Conservation (phyloP, 2,329 filamentous ascomycete genomes). For the Hortaea werneckii region DNA sequence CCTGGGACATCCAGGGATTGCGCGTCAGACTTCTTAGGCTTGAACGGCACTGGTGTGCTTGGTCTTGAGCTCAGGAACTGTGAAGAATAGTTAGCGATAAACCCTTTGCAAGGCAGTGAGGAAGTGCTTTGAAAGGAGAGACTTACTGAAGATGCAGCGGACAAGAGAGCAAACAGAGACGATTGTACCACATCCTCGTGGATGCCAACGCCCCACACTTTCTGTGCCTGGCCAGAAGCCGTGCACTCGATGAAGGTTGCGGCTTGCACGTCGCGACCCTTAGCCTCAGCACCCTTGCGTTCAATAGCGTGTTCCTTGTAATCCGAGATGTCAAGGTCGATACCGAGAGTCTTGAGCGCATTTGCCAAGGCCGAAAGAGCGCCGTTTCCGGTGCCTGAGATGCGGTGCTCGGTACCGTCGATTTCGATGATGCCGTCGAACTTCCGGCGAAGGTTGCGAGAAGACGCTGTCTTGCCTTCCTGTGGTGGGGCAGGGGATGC, state of each 20-base stretch:
- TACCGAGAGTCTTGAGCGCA: conserved; percentile 65
- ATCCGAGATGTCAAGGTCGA: conserved; percentile 82
- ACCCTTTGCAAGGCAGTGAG: conserved; percentile 2
- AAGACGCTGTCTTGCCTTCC: conserved; percentile 47
- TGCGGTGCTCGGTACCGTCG: conserved; percentile 66
- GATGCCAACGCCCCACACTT: conserved; percentile 83
- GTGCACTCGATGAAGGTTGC: conserved; percentile 91
- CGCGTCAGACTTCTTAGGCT: conserved; percentile 46
- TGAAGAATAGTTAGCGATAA: neutral
- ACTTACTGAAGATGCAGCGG: conserved; percentile 76
- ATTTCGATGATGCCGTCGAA: conserved; percentile 80
- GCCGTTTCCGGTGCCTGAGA: conserved; percentile 76
- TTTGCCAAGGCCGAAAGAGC: conserved; percentile 82
- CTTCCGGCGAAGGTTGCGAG: conserved; percentile 62
- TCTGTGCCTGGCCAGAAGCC: conserved; percentile 44
- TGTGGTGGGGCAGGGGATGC: conserved; percentile 56
- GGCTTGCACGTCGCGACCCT: conserved; percentile 73
- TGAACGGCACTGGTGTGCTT: conserved; percentile 56
- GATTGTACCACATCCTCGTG: conserved; percentile 89
- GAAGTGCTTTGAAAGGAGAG: neutral
- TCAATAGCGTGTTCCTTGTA: conserved; percentile 91
- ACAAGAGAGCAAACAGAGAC: conserved; percentile 74
- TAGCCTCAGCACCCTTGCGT: conserved; percentile 7
- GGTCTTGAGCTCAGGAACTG: conserved; percentile 66
- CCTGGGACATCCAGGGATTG: conserved; percentile 20